phyloP scores from a whole-genome alignment of 257 asterid species.

The Orobanche coerulescens region DNA sequence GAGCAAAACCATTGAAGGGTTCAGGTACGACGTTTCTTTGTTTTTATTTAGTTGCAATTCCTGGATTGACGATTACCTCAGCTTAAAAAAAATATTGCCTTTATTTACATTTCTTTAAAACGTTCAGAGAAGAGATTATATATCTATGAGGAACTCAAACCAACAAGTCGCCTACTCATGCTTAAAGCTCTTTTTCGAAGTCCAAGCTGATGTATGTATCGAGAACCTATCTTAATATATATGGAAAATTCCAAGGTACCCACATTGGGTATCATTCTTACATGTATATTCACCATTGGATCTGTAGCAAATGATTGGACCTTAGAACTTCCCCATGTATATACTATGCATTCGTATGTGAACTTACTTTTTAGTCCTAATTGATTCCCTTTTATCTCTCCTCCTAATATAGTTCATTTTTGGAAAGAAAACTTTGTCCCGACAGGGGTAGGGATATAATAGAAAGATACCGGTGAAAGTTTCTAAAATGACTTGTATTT shows the following conservation, averaged over 20 bases:
- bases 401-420: no score
- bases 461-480: no score
- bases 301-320: no score
- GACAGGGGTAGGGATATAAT: no score
- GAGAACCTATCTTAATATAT: constrained; percentile 6
- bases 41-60: constrained; percentile 13
- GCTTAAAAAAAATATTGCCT: neutral
- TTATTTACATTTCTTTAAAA: constrained; percentile 18
- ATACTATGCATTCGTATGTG: neutral
- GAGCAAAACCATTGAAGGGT: constrained; percentile 32
- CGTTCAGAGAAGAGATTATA: constrained; percentile 64
- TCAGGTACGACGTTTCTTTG: constrained; percentile 47
- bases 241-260: no score
- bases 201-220: constrained; percentile 69
- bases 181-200: constrained; percentile 92
- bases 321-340: no score
- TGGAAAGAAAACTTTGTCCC: no score
- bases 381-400: constrained; percentile 14
- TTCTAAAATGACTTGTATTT: no score
- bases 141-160: constrained; percentile 62
- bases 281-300: no score
- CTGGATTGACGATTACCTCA: neutral
- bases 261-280: no score
- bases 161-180: constrained; percentile 54
- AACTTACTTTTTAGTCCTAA: constrained; percentile 11